Conservation (phyloP, 441 rosid species). For the Erodium chrysanthum region DNA sequence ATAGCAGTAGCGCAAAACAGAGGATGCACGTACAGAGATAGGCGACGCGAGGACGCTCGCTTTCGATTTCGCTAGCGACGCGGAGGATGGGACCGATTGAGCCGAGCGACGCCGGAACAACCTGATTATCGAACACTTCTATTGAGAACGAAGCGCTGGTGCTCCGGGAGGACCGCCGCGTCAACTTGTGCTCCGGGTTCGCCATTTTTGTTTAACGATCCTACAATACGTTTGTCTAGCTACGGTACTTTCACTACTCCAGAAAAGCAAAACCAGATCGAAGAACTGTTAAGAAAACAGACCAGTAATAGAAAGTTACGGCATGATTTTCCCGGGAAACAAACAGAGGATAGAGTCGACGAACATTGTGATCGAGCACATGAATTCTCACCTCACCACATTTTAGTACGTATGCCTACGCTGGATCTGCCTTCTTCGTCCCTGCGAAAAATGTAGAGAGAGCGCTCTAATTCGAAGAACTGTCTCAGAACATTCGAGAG, state of each 20-base stretch:
- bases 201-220: background rate
- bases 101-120: constrained; percentile 80
- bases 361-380: too few species aligned
- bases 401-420: too few species aligned
- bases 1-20: background rate
- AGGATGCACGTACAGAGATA: constrained; percentile 48
- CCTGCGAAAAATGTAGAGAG: too few species aligned
- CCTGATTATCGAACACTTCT: constrained; percentile 81
- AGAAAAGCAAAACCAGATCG: background rate
- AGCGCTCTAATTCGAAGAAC: too few species aligned
- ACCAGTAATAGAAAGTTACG: too few species aligned
- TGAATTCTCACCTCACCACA: too few species aligned
- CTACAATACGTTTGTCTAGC: background rate
- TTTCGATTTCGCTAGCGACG: constrained; percentile 75
- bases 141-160: constrained; percentile 30
- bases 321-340: background rate
- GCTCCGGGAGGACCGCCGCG: constrained; percentile 82
- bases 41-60: constrained; percentile 92
- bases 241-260: background rate
- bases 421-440: too few species aligned
- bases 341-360: background rate
- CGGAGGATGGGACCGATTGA: constrained; percentile 86
- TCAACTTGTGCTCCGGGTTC: constrained; percentile 17
- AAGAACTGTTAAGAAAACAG: background rate
- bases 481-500: too few species aligned